A percentile compares a stretch with the other conserved stretches of the same genome.
Conservation (phyloP, 306 rosid species). For the Dryas drummondii region DNA sequence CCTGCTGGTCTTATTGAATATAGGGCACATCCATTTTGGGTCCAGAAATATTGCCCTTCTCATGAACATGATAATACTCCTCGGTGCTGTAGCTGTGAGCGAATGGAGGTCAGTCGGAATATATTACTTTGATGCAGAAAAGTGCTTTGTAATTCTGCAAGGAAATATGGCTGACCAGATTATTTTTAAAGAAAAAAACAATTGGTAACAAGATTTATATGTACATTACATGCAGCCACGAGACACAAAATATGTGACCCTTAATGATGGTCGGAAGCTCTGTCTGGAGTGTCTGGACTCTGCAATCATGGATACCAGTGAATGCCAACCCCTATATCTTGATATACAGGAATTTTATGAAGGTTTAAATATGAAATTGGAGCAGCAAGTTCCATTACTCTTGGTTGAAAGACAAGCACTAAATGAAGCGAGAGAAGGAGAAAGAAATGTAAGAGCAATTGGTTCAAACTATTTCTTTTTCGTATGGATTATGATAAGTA, state of each 20-base stretch:
- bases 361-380: conserved; percentile 79
- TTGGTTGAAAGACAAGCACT: conserved; percentile 97
- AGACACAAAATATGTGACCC: conserved; percentile 64
- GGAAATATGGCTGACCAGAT: not conserved
- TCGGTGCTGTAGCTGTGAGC: conserved; percentile 96
- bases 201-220: conserved; percentile 15
- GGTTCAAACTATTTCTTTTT: conserved; percentile 23
- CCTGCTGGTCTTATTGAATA: conserved; percentile 99
- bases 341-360: conserved; percentile 86
- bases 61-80: conserved; percentile 93
- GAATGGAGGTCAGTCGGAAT: conserved; percentile 85
- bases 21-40: conserved; percentile 99
- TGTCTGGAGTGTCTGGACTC: conserved; percentile 95
- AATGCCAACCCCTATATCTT: conserved; percentile 81
- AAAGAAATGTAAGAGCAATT: conserved; percentile 70
- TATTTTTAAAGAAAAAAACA: conserved; percentile 7
- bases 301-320: conserved; percentile 81
- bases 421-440: conserved; percentile 98
- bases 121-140: not conserved
- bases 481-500: conserved; percentile 5
- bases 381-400: conserved; percentile 88
- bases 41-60: conserved; percentile 93
- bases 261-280: conserved; percentile 89
- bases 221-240: conserved; percentile 54
- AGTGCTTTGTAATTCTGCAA: conserved; percentile 4